Conservation (phyloP, 805 yeast genomes). For the Zygosaccharomyces bailii region DNA sequence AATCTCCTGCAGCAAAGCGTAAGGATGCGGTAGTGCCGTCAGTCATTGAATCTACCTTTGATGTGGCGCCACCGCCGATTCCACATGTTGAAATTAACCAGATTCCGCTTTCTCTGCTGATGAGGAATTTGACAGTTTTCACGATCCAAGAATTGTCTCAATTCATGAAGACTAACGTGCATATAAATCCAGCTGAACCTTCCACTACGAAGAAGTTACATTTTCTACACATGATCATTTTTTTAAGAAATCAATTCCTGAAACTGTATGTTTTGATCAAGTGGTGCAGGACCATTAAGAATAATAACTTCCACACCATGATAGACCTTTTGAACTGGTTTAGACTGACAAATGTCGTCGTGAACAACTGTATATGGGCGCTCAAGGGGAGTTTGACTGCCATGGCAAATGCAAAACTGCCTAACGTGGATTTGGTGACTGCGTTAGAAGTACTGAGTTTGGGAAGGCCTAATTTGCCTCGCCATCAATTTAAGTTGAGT, state of each 20-base stretch:
- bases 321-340: conserved; percentile 90
- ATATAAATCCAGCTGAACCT: conserved; percentile 21
- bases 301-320: conserved; percentile 65
- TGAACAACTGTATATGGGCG: conserved; percentile 58
- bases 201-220: conserved; percentile 56
- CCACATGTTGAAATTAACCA: conserved; percentile 39
- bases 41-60: background rate
- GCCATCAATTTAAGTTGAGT: conserved; percentile 51
- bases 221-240: conserved; percentile 65
- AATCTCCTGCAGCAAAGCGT: background rate
- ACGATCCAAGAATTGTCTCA: conserved; percentile 36
- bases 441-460: conserved; percentile 78
- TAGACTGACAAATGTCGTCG: conserved; percentile 70
- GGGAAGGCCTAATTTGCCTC: conserved; percentile 73
- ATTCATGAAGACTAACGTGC: conserved; percentile 33
- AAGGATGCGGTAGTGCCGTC: conserved; percentile 6
- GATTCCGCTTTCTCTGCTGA: conserved; percentile 31
- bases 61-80: conserved; percentile 22
- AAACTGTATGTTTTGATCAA: conserved; percentile 81
- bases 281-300: conserved; percentile 68
- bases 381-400: conserved; percentile 57
- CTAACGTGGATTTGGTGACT: conserved; percentile 86
- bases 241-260: conserved; percentile 76
- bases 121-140: conserved; percentile 33
- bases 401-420: conserved; percentile 83